Evolutionary conservation across 148 eudicot genomes (phyloP).

Genomic region (Chenopodium quinoa): DNA sequence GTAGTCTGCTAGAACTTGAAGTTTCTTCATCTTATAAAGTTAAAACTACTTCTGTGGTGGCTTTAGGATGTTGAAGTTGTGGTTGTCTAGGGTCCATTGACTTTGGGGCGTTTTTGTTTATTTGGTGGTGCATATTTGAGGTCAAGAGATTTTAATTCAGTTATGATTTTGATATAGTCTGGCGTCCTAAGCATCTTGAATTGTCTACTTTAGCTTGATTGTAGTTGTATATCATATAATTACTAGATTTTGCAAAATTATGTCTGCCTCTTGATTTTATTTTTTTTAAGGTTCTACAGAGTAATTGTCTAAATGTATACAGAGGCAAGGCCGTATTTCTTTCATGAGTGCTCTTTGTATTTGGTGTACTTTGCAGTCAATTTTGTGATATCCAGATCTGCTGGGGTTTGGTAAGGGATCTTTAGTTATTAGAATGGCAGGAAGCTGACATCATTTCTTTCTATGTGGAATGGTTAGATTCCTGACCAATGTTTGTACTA

Average conservation of each 20-base stretch:
- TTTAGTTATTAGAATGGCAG: no score
- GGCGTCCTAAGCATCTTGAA: neutral
- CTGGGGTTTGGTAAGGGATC: neutral
- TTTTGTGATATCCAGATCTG: neutral
- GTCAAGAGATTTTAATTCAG: neutral
- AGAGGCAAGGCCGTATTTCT: neutral
- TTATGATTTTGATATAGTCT: neutral
- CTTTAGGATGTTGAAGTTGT: neutral
- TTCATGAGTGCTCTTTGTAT: neutral
- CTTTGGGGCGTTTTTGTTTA: neutral
- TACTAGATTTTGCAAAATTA: neutral
- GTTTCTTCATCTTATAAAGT: neutral
- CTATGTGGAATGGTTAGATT: neutral
- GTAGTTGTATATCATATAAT: neutral
- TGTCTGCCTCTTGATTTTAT: neutral
- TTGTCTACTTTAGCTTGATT: neutral
- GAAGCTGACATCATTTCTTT: neutral
- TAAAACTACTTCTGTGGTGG: neutral
- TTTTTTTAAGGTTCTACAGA: neutral
- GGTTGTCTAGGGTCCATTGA: neutral
- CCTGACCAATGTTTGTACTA: neutral
- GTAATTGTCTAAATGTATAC: no score
- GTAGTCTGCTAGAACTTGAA: neutral
- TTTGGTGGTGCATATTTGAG: neutral
- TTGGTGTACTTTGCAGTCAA: neutral